Base-by-base conservation (phyloP, 2,329 filamentous ascomycete genomes). In the Colletotrichum truncatum region DNA sequence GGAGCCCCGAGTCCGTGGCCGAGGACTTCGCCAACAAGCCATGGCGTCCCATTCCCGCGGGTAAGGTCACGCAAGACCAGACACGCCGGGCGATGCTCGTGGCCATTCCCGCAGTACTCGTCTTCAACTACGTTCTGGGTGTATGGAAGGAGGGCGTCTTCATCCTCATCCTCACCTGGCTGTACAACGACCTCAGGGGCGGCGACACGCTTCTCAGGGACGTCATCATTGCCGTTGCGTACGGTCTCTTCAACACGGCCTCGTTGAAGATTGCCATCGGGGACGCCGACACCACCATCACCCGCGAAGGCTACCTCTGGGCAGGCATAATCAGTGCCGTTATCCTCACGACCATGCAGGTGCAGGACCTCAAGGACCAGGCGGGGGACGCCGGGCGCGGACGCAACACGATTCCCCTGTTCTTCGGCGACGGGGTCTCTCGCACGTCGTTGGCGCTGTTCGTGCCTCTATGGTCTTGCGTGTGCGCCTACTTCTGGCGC, bases 11-110 rank as follows among this genome's bases (percentile, higher is more conserved):
- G 3, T 68, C 72, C 0, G 65, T 75, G 25, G 46, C 66, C 4
- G 75, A 77, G 32, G 75, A 77, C 54, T 7, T 45, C 3, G 58
- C 70, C 32, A 77, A 77, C 67, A 76, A 77, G 64, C 75, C 75
- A 4, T 76, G 75, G 75, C 66, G 74, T 3, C 70, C 75, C 0
- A 67, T 77, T 4, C 73, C 73, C 34, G 66, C 69, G 8, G 62
- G 68, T 3, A 70, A 70, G 6, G 43, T 75, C 49, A 70, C 73
- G 16, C 28, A 61, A 1, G 70, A 70, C 28, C 69, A 75, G 52
- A 70, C 75, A 4, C 73, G 74, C 11, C 59, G 63, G 6, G 55
- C 62, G 53, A 69, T 77, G 46, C 69, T 76, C 4, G 30, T 66
- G 11, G 53, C 68, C 3, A 70, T 75, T 26, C 69, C 72, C 9